Evolutionary conservation across 2,329 filamentous ascomycete species (phyloP).

Genomic region (Albophoma yamanashiensis): DNA sequence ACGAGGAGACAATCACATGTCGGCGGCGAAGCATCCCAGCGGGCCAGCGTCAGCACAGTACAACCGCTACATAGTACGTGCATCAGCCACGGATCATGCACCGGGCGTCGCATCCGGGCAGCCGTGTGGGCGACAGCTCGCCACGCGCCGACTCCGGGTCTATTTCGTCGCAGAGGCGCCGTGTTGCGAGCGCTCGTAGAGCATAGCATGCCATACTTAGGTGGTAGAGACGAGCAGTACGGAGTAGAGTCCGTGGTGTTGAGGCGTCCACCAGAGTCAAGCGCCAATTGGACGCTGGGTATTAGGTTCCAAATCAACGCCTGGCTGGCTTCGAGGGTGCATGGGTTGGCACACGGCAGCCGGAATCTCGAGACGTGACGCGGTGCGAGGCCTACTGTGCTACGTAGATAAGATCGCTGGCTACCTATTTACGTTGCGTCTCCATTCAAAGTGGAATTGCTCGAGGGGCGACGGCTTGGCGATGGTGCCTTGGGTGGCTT

Average conservation of each 20-base stretch:
- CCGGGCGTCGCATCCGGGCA: background rate
- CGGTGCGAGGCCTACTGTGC: too few relatives aligned
- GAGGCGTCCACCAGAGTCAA: too few relatives aligned
- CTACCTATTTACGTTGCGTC: too few relatives aligned
- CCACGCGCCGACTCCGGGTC: background rate
- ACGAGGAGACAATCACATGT: slow-evolving; percentile 3
- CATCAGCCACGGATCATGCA: background rate
- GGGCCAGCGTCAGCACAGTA: background rate
- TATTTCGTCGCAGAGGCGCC: background rate
- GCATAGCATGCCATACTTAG: too few relatives aligned
- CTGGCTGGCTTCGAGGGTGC: background rate
- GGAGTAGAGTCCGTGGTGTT: too few relatives aligned
- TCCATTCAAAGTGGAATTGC: too few relatives aligned
- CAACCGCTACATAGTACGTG: background rate
- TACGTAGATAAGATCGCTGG: too few relatives aligned
- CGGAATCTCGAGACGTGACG: background rate
- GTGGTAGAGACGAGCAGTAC: too few relatives aligned
- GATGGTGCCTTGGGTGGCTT: too few relatives aligned
- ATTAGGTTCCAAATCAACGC: background rate
- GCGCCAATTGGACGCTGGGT: background rate
- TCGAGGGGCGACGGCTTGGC: too few relatives aligned
- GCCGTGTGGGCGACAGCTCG: background rate
- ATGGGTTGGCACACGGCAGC: background rate
- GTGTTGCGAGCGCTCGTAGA: background rate
- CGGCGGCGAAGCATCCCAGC: background rate